Percentiles rank a stretch among this genome's conserved stretches.
phyloP scores from a whole-genome alignment of 192 early-diverging fungal genomes.

The Rhizophlyctis rosea region DNA sequence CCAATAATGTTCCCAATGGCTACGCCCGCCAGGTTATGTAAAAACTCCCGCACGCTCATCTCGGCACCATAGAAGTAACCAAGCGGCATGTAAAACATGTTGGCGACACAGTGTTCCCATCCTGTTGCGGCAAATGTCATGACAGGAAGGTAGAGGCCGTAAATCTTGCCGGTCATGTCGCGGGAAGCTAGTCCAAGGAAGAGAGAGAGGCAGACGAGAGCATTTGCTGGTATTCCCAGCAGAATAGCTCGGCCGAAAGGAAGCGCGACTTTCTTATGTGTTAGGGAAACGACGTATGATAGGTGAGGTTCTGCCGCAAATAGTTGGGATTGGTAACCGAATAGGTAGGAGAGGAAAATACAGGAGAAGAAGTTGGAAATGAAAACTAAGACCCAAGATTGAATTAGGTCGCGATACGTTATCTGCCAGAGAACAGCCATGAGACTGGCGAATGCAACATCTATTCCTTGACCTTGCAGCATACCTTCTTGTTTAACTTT shows the following conservation, averaged over 20 bases:
- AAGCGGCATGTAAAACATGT: conserved; percentile 32
- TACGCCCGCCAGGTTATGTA: conserved; percentile 17
- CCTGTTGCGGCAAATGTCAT: conserved; percentile 32
- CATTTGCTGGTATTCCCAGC: conserved; percentile 32
- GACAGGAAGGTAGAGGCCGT: conserved; percentile 30
- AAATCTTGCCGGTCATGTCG: conserved; percentile 33
- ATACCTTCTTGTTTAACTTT: conserved; percentile 16
- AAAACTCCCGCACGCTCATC: conserved; percentile 13
- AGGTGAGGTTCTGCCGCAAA: conserved; percentile 29
- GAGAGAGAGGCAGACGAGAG: conserved; percentile 33
- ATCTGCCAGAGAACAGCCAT: no score
- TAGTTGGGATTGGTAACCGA: conserved; percentile 25
- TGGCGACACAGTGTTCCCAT: conserved; percentile 33
- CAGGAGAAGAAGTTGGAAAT: conserved; percentile 27
- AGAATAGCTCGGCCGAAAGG: conserved; percentile 23
- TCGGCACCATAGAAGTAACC: conserved; percentile 27
- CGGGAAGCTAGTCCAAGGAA: conserved; percentile 32
- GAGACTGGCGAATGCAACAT: not conserved
- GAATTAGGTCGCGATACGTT: conserved; percentile 15
- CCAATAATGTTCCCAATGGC: conserved; percentile 34
- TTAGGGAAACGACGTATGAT: conserved; percentile 21
- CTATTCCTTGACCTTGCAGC: not conserved
- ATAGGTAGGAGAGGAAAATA: conserved; percentile 17
- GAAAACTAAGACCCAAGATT: conserved; percentile 32
- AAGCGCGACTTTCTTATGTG: conserved; percentile 22